phyloP scores from a whole-genome alignment of 805 yeast species.

The Brettanomyces naardenensis region DNA sequence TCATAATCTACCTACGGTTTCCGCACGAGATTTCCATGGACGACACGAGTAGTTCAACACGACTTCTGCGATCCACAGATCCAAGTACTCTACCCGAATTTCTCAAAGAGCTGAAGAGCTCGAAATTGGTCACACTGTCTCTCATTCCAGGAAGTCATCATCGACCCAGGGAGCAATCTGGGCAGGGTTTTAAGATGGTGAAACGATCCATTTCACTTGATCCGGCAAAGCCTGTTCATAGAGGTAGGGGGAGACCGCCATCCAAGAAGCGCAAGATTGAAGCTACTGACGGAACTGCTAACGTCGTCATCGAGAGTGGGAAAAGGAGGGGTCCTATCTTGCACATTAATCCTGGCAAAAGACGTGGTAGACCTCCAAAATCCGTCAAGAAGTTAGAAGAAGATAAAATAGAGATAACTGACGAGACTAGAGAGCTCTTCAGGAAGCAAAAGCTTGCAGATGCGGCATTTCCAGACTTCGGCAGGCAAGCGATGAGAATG shows the following conservation, averaged over 20 bases:
- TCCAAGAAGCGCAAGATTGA: background rate
- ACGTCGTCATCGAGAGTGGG: too few species aligned
- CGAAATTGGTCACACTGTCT: constrained; percentile 19
- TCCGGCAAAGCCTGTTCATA: too few species aligned
- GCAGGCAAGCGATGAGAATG: background rate
- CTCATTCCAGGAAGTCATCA: constrained; percentile 11
- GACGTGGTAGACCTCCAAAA: constrained; percentile 1
- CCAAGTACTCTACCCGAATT: constrained; percentile 14
- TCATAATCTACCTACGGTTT: too few species aligned
- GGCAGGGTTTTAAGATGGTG: too few species aligned
- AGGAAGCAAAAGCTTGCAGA: background rate
- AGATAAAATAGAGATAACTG: background rate
- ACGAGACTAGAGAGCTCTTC: background rate
- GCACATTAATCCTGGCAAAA: background rate
- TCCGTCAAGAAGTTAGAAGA: background rate
- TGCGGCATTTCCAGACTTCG: background rate
- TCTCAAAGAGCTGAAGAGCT: constrained; percentile 14
- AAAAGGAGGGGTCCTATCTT: background rate
- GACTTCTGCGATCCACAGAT: constrained; percentile 15
- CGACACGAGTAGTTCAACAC: background rate
- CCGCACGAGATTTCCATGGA: too few species aligned
- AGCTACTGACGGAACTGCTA: too few species aligned
- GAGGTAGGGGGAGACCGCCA: background rate
- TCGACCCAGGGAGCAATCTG: background rate
- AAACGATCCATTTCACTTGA: too few species aligned